Base-by-base conservation (phyloP, 2,329 filamentous ascomycete genomes). In the Cladosporium sphaerospermum region DNA sequence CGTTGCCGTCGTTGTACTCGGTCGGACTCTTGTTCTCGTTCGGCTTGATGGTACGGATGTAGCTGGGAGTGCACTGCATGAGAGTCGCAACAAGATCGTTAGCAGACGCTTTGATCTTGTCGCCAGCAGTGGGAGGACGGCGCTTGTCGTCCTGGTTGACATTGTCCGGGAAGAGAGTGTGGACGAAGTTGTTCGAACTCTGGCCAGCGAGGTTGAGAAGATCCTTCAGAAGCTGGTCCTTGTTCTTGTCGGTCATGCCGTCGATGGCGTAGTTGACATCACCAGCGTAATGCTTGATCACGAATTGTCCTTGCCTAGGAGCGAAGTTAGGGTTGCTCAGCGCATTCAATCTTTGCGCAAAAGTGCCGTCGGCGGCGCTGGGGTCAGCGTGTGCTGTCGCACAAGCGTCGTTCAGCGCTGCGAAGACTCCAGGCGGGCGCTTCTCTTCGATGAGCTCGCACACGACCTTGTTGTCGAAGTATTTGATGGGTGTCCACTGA, bases 161-260 rank as follows among this genome's bases (percentile, higher is more conserved):
- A 68, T 96, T 83, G 59, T 96, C 75, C 18, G 93, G 93, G 79
- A 99, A 99, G 0, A 99, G 69, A 0, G 82, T 84, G 65, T 95
- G 92, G 9, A 97, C 76, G 63, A 97, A 99, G 14, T 76, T 73
- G 72, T 97, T 97, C 54, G 83, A 80, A 66, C 90, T 96, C 60
- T 83, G 82, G 57, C 86, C 85, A 64, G 96, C 87, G 36, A 99
- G 78, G 66, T 89, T 92, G 48, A 97, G 79, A 40, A 99, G 76
- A 62, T 96, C 93, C 75, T 99, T 99, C 54, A 97, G 77, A 42
- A 99, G 78, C 71, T 95, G 89, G 67, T 99, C 93, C 78, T 97
- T 99, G 78, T 97, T 99, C 80, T 99, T 99, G 71, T 99, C 93
- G 1, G 93, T 99, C 77, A 99, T 99, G 55, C 93, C 93, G 53